Conservation (phyloP, 23 red algal genomes). For the Pyropia yezoensis region DNA sequence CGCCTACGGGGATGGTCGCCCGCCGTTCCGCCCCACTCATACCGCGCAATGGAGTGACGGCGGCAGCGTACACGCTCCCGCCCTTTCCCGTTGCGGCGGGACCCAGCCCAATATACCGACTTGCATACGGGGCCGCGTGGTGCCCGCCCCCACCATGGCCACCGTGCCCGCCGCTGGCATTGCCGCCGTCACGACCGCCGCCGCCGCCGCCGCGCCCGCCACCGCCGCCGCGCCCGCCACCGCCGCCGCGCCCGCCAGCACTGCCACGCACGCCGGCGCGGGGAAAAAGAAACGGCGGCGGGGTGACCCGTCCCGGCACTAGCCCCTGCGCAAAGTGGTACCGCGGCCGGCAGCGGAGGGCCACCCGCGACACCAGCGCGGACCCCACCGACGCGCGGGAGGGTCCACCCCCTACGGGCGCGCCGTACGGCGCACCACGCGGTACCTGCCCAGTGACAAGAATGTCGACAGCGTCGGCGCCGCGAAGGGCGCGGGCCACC, state of each 20-base stretch:
- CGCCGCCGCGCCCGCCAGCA: background rate
- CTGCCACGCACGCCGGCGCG: background rate
- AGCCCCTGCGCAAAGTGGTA: slow-evolving; percentile 1
- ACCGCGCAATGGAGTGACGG: too few relatives aligned
- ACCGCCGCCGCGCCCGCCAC: background rate
- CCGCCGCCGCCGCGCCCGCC: background rate
- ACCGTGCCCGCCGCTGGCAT: background rate
- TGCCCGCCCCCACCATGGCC: background rate
- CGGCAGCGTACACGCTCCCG: too few relatives aligned
- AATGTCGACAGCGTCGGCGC: background rate
- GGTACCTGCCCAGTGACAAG: background rate
- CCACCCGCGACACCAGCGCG: background rate
- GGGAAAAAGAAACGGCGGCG: background rate
- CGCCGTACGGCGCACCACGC: background rate
- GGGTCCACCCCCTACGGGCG: background rate
- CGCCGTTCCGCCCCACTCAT: too few relatives aligned
- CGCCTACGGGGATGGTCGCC: too few relatives aligned
- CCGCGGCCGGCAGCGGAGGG: background rate
- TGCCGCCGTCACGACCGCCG: background rate
- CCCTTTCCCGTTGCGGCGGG: too few relatives aligned
- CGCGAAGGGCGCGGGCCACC: background rate
- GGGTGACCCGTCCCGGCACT: too few relatives aligned
- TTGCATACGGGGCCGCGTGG: too few relatives aligned
- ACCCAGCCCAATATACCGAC: too few relatives aligned
- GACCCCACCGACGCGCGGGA: background rate